phyloP scores from a whole-genome alignment of 139 green algal genomes.

The Chlamydomonas asymmetrica region DNA sequence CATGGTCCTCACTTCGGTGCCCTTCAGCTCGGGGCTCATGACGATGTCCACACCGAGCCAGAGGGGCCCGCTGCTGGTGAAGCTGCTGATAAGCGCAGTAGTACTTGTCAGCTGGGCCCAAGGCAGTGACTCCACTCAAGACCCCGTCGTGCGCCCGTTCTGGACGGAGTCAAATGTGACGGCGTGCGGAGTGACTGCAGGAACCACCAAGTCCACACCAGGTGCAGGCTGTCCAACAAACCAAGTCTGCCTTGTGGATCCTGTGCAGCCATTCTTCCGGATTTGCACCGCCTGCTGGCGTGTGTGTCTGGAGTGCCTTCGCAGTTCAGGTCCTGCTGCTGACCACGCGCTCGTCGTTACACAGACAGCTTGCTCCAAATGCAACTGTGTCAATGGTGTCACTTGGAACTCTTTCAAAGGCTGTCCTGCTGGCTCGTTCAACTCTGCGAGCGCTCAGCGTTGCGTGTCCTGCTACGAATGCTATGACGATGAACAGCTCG shows the following conservation, averaged over 20 bases:
- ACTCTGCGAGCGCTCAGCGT: background rate
- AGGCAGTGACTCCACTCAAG: background rate
- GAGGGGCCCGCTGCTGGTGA: too few species aligned
- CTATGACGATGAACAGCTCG: background rate
- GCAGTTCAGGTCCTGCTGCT: too few species aligned
- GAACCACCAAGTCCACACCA: background rate
- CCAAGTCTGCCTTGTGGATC: background rate
- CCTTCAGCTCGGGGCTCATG: too few species aligned
- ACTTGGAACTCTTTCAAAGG: background rate
- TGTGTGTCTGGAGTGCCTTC: constrained; percentile 9
- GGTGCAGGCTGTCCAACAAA: background rate
- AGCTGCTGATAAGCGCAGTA: too few species aligned
- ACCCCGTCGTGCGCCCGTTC: background rate
- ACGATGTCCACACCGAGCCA: too few species aligned
- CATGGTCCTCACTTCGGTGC: too few species aligned
- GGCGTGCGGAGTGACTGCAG: too few species aligned
- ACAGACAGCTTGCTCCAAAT: too few species aligned
- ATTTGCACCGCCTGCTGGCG: constrained; percentile 10
- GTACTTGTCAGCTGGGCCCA: background rate
- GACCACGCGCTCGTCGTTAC: too few species aligned
- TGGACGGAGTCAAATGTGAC: too few species aligned
- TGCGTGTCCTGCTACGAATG: constrained; percentile 22
- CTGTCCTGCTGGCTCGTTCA: constrained; percentile 7
- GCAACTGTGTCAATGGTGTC: too few species aligned
- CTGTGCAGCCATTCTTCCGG: background rate